phyloP scores from a whole-genome alignment of 768 basidiomycete species.

The Mrakia frigida region DNA sequence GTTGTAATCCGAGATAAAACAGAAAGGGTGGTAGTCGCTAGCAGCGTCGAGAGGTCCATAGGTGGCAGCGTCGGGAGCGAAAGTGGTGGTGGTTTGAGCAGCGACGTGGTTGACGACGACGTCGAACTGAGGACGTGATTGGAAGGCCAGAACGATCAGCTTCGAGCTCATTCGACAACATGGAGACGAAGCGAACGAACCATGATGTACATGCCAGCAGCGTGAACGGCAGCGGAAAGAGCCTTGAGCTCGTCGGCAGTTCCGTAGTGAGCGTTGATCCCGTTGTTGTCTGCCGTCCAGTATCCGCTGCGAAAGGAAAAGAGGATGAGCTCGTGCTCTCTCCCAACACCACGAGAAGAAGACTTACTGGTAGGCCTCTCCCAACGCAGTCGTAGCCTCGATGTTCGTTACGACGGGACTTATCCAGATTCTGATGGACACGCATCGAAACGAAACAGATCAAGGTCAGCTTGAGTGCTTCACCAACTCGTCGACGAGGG shows the following conservation, averaged over 20 bases:
- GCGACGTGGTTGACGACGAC: constrained; percentile 83
- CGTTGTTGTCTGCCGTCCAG: constrained; percentile 41
- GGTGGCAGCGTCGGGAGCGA: constrained; percentile 47
- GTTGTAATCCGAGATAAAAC: constrained; percentile 58
- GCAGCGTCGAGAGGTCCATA: constrained; percentile 36
- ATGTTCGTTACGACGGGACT: constrained; percentile 41
- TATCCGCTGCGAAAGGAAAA: constrained; percentile 26
- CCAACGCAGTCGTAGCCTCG: constrained; percentile 39
- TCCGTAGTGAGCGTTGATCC: constrained; percentile 44
- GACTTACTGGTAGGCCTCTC: constrained; percentile 42
- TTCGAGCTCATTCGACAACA: too few species aligned
- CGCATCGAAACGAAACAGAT: background rate
- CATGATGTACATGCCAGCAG: constrained; percentile 45
- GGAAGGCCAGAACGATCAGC: too few species aligned
- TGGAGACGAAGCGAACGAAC: constrained; percentile 24
- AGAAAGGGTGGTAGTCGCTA: constrained; percentile 64
- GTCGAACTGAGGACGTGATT: constrained; percentile 52
- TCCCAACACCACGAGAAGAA: background rate
- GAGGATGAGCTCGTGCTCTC: background rate
- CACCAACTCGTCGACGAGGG: too few species aligned
- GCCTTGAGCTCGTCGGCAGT: constrained; percentile 41
- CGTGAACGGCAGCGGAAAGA: constrained; percentile 40
- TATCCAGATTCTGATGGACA: constrained; percentile 40
- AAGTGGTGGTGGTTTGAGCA: constrained; percentile 54
- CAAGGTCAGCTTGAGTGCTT: background rate